phyloP scores from a whole-genome alignment of 2,329 filamentous ascomycete genomes.

The Botrytis hyacinthi region DNA sequence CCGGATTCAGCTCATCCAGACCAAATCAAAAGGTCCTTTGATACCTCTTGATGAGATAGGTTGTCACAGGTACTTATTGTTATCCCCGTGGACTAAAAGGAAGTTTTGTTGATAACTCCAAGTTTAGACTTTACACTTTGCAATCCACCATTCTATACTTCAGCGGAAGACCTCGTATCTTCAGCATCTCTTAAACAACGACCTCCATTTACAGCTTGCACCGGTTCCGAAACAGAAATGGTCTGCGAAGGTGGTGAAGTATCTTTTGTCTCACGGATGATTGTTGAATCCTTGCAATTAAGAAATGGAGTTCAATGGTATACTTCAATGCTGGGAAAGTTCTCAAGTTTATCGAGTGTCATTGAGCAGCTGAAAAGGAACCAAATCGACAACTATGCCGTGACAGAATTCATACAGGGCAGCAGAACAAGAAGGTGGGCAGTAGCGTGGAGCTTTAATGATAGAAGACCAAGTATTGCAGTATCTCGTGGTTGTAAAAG shows the following conservation, averaged over 20 bases:
- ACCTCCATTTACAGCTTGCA: slow-evolving; percentile 69
- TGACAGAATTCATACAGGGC: slow-evolving; percentile 76
- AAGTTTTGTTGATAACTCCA: slow-evolving; percentile 18
- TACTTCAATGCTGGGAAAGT: slow-evolving; percentile 84
- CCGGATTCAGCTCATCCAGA: slow-evolving; percentile 63
- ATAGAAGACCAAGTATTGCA: slow-evolving; percentile 57
- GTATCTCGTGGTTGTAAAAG: slow-evolving; percentile 40
- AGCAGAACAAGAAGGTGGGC: slow-evolving; percentile 81
- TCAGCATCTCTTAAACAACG: slow-evolving; percentile 65
- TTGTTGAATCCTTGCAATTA: slow-evolving; percentile 65
- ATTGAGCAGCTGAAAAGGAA: slow-evolving; percentile 59
- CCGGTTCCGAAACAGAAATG: slow-evolving; percentile 82
- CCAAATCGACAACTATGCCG: slow-evolving; percentile 72
- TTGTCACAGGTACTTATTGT: slow-evolving; percentile 36
- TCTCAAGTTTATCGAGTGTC: slow-evolving; percentile 62
- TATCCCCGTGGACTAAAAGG: not conserved
- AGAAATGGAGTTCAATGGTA: slow-evolving; percentile 75
- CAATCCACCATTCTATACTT: slow-evolving; percentile 93
- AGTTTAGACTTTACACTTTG: slow-evolving; percentile 83
- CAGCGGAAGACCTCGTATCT: slow-evolving; percentile 62
- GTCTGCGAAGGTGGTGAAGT: slow-evolving; percentile 76
- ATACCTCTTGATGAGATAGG: slow-evolving; percentile 56
- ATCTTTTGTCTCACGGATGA: slow-evolving; percentile 68
- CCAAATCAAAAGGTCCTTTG: slow-evolving; percentile 51
- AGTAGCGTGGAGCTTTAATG: slow-evolving; percentile 79